Evolutionary conservation across 1,284 basidiomycete species (phyloP), one percentile per base, ranked within the genome.

Genomic region (Pyrrhoderma lamaoense): DNA sequence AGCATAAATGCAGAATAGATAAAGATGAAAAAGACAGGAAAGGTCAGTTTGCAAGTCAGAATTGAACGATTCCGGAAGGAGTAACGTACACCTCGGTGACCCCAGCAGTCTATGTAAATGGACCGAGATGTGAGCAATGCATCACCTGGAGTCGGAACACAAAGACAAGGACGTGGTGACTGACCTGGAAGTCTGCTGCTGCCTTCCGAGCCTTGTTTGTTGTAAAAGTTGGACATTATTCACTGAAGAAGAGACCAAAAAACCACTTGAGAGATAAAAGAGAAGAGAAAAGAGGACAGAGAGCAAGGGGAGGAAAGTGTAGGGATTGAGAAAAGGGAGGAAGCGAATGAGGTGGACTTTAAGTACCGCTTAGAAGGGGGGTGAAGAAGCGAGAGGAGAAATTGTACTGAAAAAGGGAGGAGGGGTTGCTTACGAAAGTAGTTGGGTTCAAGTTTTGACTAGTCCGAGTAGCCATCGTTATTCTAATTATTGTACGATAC

Each of bases 81-180:
- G 14, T 18, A 22, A 76, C 88, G 66, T 68, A 93, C 93, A 52
- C 93, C 93, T 56, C 93, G 85, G 67, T 96, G 93, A 56, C 93
- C 93, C 92, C 92, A 95, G 67, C 93, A 94, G 60, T 92, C 88
- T 74, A 64, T 45, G 45, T 18, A n/a, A 47, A 4, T 18, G 27
- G 27, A 31, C 27, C 27, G 27, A 31, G 5, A 31, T 31, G 27
- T 31, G 7, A 31, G 11, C 27, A 36, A 47, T 3, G 11, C 3
- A 3, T 18, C 21, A 16, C 8, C 31, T 47, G 21, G 19, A 19
- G 19, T 8, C 22, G 19, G 31, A 2, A 50, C 27, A 3, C 25
- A 19, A 9, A 14, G 25, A 18, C 27, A 21, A 40, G 3, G 34
- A 11, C 19, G 38, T 8, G 44, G 42, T 36, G 9, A 47, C 53